These are phyloP conservation scores for Pseudopithomyces maydicus DNA, from an alignment of 2,329 filamentous ascomycete species.

Conservation along the genomic window DNA sequence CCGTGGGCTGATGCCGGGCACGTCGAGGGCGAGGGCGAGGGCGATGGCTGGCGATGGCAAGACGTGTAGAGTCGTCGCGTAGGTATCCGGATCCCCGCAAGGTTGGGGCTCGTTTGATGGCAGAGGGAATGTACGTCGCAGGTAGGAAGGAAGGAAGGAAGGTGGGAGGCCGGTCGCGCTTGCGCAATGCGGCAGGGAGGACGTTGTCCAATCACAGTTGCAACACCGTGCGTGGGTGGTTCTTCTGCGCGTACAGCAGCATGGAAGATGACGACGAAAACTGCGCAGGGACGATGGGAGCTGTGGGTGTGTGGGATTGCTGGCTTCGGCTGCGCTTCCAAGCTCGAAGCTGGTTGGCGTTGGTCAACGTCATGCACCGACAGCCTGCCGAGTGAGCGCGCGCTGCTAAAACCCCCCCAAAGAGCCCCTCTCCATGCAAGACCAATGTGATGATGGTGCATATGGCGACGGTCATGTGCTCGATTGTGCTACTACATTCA, in stretches of 20 bases:
- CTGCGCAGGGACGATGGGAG: background rate
- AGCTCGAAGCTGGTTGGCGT: slow-evolving; percentile 4
- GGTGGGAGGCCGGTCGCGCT: slow-evolving; percentile 23
- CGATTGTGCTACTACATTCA: background rate
- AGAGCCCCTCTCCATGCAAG: background rate
- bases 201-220: background rate
- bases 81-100: slow-evolving; percentile 1
- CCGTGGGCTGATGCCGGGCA: slow-evolving; percentile 23
- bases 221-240: background rate
- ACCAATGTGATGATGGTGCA: slow-evolving; percentile 1
- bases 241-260: background rate
- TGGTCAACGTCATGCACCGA: background rate
- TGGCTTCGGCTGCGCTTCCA: slow-evolving; percentile 1
- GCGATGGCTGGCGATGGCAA: background rate
- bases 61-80: background rate
- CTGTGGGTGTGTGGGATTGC: background rate
- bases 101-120: slow-evolving; percentile 2
- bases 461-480: slow-evolving; percentile 5
- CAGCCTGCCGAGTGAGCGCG: background rate
- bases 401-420: background rate
- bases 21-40: background rate
- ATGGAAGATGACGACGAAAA: background rate
- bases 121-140: slow-evolving; percentile 8
- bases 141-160: slow-evolving; percentile 19
- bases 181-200: slow-evolving; percentile 6